phyloP scores from a whole-genome alignment of 192 early-diverging fungal genomes.

The Podochytrium sp. region DNA sequence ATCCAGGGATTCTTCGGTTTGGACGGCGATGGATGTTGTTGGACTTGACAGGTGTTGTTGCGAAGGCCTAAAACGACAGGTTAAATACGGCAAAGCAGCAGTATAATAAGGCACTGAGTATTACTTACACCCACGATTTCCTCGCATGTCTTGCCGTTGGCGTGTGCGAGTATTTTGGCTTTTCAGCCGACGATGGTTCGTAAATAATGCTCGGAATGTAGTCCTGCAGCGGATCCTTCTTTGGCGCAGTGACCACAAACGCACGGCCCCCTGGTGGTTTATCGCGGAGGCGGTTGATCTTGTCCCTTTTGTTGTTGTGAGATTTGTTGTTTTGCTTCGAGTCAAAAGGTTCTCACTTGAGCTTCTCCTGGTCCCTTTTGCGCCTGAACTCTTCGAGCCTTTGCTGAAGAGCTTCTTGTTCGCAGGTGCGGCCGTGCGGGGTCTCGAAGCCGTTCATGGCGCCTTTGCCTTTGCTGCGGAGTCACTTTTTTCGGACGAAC shows the following conservation, averaged over 20 bases:
- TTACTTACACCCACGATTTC: conserved; percentile 4
- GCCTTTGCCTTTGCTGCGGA: too few species aligned
- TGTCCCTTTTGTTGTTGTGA: neutral
- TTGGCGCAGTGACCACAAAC: conserved; percentile 12
- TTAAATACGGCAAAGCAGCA: neutral
- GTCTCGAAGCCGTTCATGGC: too few species aligned
- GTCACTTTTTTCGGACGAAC: too few species aligned
- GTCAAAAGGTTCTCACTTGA: neutral
- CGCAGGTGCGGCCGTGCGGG: too few species aligned
- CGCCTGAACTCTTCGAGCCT: neutral
- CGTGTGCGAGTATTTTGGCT: neutral
- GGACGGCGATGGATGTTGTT: neutral
- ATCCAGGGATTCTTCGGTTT: neutral
- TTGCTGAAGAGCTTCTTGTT: neutral
- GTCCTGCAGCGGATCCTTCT: conserved; percentile 2
- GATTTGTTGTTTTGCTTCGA: neutral
- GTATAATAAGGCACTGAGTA: neutral
- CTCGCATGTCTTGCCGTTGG: neutral
- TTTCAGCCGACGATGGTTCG: neutral
- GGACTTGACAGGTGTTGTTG: neutral
- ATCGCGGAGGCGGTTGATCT: neutral
- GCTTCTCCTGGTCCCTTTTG: neutral
- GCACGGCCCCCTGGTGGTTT: neutral
- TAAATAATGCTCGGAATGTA: conserved; percentile 13
- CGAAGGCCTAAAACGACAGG: neutral